Evolutionary conservation across 202 grass and related monocot species (phyloP).

Genomic region (Cymbopogon flexuosus): DNA sequence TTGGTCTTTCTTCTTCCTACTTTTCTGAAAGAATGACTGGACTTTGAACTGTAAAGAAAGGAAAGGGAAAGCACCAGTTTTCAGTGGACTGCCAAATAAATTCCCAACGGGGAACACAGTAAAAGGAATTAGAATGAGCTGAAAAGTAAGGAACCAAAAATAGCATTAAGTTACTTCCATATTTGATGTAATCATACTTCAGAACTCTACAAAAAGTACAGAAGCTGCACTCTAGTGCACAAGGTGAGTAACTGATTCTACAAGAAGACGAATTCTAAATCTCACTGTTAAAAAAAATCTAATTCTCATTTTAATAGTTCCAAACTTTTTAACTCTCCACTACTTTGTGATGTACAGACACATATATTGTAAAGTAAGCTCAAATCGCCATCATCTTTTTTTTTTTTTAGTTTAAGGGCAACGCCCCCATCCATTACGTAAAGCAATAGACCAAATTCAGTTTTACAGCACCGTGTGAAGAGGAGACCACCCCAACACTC

Average conservation of each 20-base stretch:
- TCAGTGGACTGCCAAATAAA: not conserved
- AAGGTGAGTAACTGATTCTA: not conserved
- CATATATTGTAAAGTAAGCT: not conserved
- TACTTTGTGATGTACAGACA: not conserved
- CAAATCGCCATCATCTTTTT: not conserved
- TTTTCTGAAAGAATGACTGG: slow-evolving; percentile 72
- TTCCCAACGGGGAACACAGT: not conserved
- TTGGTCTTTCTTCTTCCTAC: slow-evolving; percentile 52
- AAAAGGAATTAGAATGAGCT: not conserved
- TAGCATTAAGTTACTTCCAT: not conserved
- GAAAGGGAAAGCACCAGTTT: not conserved
- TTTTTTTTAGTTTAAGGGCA: too few species aligned
- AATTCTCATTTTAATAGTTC: not conserved
- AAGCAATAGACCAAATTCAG: too few species aligned
- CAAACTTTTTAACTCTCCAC: not conserved
- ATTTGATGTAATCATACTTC: not conserved
- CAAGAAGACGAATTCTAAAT: not conserved
- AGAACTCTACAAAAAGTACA: not conserved
- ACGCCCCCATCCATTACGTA: too few species aligned
- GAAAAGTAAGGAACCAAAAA: not conserved
- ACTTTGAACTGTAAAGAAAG: slow-evolving; percentile 66
- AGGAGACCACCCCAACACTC: too few species aligned
- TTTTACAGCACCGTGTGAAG: too few species aligned
- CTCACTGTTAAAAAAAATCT: not conserved
- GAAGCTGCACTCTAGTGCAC: not conserved